Evolutionary conservation across 192 early-diverging fungal species (phyloP).

Genomic region (Coemansia sp.): DNA sequence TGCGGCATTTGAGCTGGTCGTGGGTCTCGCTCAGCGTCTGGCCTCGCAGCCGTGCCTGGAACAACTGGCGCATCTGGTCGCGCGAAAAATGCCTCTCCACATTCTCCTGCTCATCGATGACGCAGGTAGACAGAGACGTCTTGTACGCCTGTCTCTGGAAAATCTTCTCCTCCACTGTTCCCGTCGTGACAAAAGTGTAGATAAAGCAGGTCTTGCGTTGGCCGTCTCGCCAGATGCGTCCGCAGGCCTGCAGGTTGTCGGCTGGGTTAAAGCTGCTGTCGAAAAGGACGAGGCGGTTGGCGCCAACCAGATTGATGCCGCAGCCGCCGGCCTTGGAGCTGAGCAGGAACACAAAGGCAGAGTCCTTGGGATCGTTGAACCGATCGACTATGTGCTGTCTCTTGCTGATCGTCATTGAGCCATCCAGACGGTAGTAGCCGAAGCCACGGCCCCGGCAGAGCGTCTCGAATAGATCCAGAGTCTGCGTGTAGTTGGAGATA

Average conservation of each 20-base stretch:
- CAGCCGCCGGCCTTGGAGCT: conserved; percentile 99
- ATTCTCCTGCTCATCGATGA: conserved; percentile 92
- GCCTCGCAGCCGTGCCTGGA: conserved; percentile 68
- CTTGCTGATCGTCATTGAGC: conserved; percentile 87
- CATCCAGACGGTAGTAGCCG: conserved; percentile 83
- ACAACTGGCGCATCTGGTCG: conserved; percentile 85
- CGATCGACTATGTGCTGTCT: conserved; percentile 92
- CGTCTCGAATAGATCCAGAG: conserved; percentile 90
- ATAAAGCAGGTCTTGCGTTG: conserved; percentile 87
- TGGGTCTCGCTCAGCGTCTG: conserved; percentile 81
- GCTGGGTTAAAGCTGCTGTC: conserved; percentile 92
- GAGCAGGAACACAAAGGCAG: conserved; percentile 90
- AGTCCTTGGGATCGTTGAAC: conserved; percentile 88
- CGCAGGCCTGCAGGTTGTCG: conserved; percentile 90
- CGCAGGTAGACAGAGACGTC: conserved; percentile 83
- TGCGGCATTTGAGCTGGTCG: conserved; percentile 92
- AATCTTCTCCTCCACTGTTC: conserved; percentile 98
- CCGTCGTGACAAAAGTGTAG: conserved; percentile 97
- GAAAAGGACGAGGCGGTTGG: conserved; percentile 93
- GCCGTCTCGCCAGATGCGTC: conserved; percentile 85
- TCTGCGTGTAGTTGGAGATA: conserved; percentile 99
- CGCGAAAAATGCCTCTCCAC: conserved; percentile 93
- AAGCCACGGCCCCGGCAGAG: conserved; percentile 74
- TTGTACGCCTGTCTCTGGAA: conserved; percentile 91
- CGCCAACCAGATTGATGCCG: conserved; percentile 97